Evolutionary conservation across 257 asterid genomes (phyloP).

Genomic region (Primulina huaijiensis): DNA sequence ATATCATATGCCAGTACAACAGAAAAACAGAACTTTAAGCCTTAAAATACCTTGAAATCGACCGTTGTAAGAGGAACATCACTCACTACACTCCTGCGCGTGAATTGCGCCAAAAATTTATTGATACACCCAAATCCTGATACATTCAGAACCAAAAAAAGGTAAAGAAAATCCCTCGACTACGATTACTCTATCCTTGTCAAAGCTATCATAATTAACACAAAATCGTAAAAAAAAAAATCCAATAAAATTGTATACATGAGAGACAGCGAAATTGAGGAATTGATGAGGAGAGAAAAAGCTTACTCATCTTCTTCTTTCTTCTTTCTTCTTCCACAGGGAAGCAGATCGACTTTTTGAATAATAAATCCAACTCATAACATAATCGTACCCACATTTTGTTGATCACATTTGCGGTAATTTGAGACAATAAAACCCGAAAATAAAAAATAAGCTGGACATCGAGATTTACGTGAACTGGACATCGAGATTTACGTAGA

Average conservation of each 20-base stretch:
- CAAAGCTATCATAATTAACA: not conserved
- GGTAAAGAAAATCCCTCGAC: not conserved
- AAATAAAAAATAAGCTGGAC: no score
- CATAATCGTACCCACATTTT: no score
- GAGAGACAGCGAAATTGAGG: not conserved
- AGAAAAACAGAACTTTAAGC: not conserved
- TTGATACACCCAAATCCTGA: conserved; percentile 34
- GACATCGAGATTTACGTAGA: no score
- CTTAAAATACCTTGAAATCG: conserved; percentile 31
- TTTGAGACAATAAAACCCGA: no score
- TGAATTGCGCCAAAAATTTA: conserved; percentile 29
- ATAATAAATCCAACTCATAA: no score
- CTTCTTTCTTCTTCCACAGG: not conserved
- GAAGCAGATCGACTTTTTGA: not conserved
- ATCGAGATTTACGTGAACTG: no score
- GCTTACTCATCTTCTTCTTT: conserved; percentile 34
- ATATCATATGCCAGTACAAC: not conserved
- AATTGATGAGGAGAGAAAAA: not conserved
- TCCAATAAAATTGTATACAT: not conserved
- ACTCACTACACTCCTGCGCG: conserved; percentile 29
- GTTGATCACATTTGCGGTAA: no score
- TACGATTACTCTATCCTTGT: not conserved
- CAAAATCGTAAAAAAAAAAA: conserved; percentile 7
- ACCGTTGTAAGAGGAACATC: conserved; percentile 25
- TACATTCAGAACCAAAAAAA: not conserved